phyloP scores from a whole-genome alignment of 805 yeast species.

The Wickerhamomyces silvicola region DNA sequence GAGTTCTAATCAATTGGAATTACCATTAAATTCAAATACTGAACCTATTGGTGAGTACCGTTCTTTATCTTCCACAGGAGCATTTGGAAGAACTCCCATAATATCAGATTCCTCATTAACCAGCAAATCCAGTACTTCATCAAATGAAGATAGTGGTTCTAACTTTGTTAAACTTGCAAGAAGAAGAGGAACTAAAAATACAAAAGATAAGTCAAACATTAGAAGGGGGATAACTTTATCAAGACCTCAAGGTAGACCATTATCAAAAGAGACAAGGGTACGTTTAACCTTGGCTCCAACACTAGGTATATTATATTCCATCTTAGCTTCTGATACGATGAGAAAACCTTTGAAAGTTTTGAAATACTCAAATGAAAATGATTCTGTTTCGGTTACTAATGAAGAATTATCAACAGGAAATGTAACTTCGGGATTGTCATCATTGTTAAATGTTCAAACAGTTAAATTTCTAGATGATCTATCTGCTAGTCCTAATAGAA shows the following conservation, averaged over 20 bases:
- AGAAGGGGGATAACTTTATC: constrained; percentile 7
- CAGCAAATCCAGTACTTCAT: constrained; percentile 2
- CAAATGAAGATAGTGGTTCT: constrained; percentile 4
- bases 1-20: too few species aligned
- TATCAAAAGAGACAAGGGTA: constrained; percentile 46
- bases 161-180: constrained; percentile 21
- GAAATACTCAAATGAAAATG: constrained; percentile 12
- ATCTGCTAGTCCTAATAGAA: constrained; percentile 24
- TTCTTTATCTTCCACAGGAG: not conserved
- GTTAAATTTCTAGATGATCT: constrained; percentile 24
- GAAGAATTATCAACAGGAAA: constrained; percentile 18
- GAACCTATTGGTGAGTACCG: too few species aligned
- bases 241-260: constrained; percentile 32
- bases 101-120: not conserved
- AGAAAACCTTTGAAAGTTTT: constrained; percentile 19
- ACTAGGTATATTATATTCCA: constrained; percentile 36
- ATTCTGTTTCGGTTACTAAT: constrained; percentile 9
- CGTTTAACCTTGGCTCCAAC: constrained; percentile 42
- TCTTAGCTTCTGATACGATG: constrained; percentile 28
- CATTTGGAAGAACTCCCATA: not conserved
- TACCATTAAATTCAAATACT: too few species aligned
- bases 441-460: constrained; percentile 15
- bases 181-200: constrained; percentile 17
- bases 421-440: constrained; percentile 16
- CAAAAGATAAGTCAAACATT: constrained; percentile 13